These are phyloP conservation scores for Hymenoscyphus fraxineus DNA, from an alignment of 2,329 filamentous ascomycete species.

Conservation along the genomic window DNA sequence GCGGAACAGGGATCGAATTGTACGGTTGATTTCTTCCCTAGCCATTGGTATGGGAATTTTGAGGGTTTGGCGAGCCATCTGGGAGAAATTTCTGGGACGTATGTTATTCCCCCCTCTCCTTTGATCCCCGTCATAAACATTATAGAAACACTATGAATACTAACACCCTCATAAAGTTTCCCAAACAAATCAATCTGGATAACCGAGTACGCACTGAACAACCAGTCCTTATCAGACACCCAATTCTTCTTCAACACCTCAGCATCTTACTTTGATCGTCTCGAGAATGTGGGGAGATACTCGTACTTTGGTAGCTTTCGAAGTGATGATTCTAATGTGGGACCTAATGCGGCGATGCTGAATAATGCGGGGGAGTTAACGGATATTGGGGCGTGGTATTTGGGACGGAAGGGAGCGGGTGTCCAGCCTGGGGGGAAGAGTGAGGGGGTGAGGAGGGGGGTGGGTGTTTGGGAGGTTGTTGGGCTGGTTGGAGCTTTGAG, in stretches of 20 bases:
- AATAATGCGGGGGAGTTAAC: constrained; percentile 65
- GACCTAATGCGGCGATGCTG: constrained; percentile 68
- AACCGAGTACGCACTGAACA: constrained; percentile 67
- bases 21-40: constrained; percentile 59
- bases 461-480: neutral
- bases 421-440: constrained; percentile 8
- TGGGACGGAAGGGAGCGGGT: constrained; percentile 51
- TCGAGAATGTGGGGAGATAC: constrained; percentile 59
- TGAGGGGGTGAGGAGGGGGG: neutral
- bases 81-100: constrained; percentile 32
- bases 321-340: constrained; percentile 66
- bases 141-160: constrained; percentile 32
- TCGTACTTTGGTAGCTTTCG: constrained; percentile 75
- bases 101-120: constrained; percentile 13
- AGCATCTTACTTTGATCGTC: constrained; percentile 61
- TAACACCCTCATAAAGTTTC: constrained; percentile 41
- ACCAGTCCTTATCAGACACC: constrained; percentile 52
- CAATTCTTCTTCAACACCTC: constrained; percentile 67
- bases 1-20: constrained; percentile 50
- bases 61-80: constrained; percentile 36
- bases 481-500: neutral
- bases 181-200: constrained; percentile 67
- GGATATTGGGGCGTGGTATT: constrained; percentile 73
- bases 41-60: constrained; percentile 65
- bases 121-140: too few species aligned